phyloP scores from a whole-genome alignment of 371 early-diverging fungal species.

The Thermomucor indicae-seudaticae region DNA sequence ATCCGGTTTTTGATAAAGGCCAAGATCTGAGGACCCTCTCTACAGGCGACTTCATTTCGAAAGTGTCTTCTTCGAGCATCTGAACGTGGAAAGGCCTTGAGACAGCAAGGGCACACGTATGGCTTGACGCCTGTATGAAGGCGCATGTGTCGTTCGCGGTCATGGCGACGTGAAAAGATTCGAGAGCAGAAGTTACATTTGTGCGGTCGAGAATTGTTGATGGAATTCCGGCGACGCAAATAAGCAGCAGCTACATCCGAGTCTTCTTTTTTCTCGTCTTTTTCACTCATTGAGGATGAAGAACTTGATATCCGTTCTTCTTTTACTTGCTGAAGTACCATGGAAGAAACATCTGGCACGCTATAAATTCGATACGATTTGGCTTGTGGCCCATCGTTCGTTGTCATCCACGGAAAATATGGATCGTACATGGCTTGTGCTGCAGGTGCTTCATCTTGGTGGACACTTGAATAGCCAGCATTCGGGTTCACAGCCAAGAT shows the following conservation, averaged over 20 bases:
- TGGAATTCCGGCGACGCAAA: neutral
- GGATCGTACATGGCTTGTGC: too few species aligned
- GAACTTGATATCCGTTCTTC: too few species aligned
- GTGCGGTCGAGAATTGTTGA: constrained; percentile 1
- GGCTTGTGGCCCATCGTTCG: too few species aligned
- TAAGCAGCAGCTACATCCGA: neutral
- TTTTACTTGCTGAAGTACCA: too few species aligned
- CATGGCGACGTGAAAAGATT: constrained; percentile 51
- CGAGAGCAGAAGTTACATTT: constrained; percentile 11
- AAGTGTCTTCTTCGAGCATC: constrained; percentile 53
- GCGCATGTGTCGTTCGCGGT: constrained; percentile 52
- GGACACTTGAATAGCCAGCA: too few species aligned
- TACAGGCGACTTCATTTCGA: constrained; percentile 35
- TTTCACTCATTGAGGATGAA: too few species aligned
- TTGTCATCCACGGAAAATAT: too few species aligned
- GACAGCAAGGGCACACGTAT: constrained; percentile 44
- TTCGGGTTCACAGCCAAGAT: too few species aligned
- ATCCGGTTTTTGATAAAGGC: constrained; percentile 11
- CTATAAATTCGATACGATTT: too few species aligned
- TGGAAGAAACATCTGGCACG: too few species aligned
- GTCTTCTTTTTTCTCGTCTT: neutral
- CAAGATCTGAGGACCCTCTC: constrained; percentile 17
- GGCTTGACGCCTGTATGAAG: constrained; percentile 55
- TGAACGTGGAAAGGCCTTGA: constrained; percentile 50
- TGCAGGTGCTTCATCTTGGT: too few species aligned